Base-by-base conservation (phyloP, 768 basidiomycete genomes). In the Lactarius indigo region DNA sequence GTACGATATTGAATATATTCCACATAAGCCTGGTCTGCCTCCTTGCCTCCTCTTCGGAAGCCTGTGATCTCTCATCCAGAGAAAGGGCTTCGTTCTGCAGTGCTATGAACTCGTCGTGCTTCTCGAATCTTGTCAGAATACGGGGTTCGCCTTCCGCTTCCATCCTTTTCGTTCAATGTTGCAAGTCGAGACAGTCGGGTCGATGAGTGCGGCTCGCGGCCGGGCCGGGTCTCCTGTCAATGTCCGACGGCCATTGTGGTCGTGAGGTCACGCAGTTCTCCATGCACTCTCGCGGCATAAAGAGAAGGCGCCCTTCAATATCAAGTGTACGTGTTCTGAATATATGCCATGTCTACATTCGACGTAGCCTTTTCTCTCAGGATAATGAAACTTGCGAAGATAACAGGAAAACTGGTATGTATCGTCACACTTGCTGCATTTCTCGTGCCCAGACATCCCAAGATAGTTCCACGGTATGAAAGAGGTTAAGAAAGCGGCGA, bases 401-500 rank as follows among this genome's bases (percentile, higher is more conserved):
- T 62, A 1, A 12, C 23, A 12, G 61, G 64, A 26, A 69, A 70
- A 56, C 57, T 70, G 37, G 70, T 70, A 57, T 33, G 70, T 30
- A 23, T 18, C 30, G 1, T 2, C 10, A 13, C 57, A 18, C 31
- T 52, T 63, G 33, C 30, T 18, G 35, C 50, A 12, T 31, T 50
- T 39, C 35, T 13, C 28, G 52, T 37, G 31, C 23, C 26, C 39
- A 41, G 20, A 63, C 33, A 60, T 30, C 20, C 18, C 37, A 59
- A 68, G 63, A 60, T 70, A 96, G 94, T 87, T 91, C 71, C 91
- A 91, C 74, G 84, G 84, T 65, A 73, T 90, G 59, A 89, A 85
- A 74, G 88, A 90, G 70, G 83, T 91, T 10, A 83, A 83, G 69
- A 90, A 90, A 71, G 84, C 88, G 5, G 85, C 89, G 33, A 96